Evolutionary conservation across 2,329 filamentous ascomycete species (phyloP).

Genomic region (Cercospora zeae-maydis): DNA sequence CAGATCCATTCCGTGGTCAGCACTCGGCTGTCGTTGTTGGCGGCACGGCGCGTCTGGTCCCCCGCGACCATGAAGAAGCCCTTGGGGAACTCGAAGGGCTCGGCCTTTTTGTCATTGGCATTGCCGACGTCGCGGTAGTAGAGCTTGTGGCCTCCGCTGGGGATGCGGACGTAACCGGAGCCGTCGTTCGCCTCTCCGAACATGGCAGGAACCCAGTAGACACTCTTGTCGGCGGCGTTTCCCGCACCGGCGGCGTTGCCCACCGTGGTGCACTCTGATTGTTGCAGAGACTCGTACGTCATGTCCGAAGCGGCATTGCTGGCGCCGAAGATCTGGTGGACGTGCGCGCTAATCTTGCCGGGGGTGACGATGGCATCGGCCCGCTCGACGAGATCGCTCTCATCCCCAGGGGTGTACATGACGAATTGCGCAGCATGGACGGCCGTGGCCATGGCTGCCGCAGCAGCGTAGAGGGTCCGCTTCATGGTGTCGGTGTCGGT

Average conservation of each 20-base stretch:
- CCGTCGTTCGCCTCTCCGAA: constrained; percentile 64
- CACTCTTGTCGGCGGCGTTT: constrained; percentile 61
- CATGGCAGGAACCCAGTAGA: constrained; percentile 72
- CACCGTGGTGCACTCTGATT: constrained; percentile 53
- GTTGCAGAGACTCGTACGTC: constrained; percentile 56
- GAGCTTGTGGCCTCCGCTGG: constrained; percentile 61
- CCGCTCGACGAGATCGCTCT: constrained; percentile 50
- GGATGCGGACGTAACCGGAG: constrained; percentile 59
- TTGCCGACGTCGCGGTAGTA: constrained; percentile 60
- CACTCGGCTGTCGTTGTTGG: constrained; percentile 46
- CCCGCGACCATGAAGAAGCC: constrained; percentile 70
- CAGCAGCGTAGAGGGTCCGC: constrained; percentile 14
- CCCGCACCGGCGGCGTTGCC: constrained; percentile 24
- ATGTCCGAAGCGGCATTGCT: constrained; percentile 62
- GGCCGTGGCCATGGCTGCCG: constrained; percentile 20
- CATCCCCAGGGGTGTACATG: constrained; percentile 28
- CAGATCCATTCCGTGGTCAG: constrained; percentile 51
- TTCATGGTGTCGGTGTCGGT: constrained; percentile 1
- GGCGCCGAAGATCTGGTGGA: constrained; percentile 68
- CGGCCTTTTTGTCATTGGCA: constrained; percentile 55
- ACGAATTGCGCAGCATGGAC: constrained; percentile 28
- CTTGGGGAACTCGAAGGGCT: constrained; percentile 65
- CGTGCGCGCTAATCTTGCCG: constrained; percentile 57
- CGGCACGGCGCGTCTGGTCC: constrained; percentile 54
- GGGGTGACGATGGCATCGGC: constrained; percentile 67